These are phyloP conservation scores for Pouteria glomerata DNA, from an alignment of 148 eudicot genomes.

Conservation along the genomic window DNA sequence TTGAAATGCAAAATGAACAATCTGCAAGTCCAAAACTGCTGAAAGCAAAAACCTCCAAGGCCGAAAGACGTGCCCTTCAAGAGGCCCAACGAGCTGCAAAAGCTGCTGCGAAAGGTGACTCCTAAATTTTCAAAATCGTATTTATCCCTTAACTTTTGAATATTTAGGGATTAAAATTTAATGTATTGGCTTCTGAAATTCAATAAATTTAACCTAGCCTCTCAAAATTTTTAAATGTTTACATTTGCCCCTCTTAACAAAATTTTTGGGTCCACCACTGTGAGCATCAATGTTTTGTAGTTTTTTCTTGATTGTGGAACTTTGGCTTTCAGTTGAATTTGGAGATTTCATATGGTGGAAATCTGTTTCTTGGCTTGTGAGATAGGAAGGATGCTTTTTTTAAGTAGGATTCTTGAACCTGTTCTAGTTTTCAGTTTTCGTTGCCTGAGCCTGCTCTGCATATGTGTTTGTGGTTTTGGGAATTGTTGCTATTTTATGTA, in stretches of 20 bases:
- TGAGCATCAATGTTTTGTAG: too few relatives aligned
- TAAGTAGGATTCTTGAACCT: background rate
- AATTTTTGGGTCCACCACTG: too few relatives aligned
- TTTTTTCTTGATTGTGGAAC: too few relatives aligned
- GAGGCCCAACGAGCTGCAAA: slow-evolving; percentile 97
- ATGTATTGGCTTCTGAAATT: too few relatives aligned
- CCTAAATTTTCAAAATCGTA: too few relatives aligned
- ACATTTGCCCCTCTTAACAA: too few relatives aligned
- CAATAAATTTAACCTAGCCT: too few relatives aligned
- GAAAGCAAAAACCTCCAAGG: slow-evolving; percentile 85
- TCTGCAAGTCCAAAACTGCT: slow-evolving; percentile 41
- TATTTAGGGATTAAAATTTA: too few relatives aligned
- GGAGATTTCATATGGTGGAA: background rate
- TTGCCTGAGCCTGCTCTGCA: background rate
- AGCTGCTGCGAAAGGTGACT: slow-evolving; percentile 78
- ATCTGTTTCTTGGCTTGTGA: background rate
- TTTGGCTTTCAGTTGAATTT: too few relatives aligned
- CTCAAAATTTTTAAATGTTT: too few relatives aligned
- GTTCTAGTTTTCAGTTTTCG: background rate
- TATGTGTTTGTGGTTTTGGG: background rate
- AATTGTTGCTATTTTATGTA: slow-evolving; percentile 7
- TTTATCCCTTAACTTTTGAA: background rate
- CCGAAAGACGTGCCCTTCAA: slow-evolving; percentile 93
- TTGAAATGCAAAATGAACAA: slow-evolving; percentile 40
- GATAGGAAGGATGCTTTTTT: background rate